Evolutionary conservation across 164 flowering plant genomes (phyloP), one percentile per base, ranked within the genome.

Genomic region (Tetrastigma voinierianum): DNA sequence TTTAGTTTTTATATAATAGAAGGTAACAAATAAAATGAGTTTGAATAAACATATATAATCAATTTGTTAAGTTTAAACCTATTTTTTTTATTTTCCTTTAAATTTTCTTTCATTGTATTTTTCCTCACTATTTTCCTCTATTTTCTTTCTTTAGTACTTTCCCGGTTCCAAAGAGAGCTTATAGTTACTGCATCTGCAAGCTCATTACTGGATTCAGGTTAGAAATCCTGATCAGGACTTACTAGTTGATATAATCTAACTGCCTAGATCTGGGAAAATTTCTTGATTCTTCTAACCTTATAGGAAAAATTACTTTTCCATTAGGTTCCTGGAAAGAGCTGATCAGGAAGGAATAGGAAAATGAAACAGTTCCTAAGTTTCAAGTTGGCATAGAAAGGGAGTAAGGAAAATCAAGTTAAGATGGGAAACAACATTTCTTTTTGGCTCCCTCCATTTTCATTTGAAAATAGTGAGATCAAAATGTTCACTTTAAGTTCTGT

Each of bases 321-420:
- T 51, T 25, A 15, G 46, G 23, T 25, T 17, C 45, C 67, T 6
- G 9, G 10, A 19, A 55, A 54, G 59, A 55, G 68, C 51, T 53
- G 25, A 13, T 15, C n/a, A 49, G n/a, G n/a, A 49, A 15, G n/a
- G n/a, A 49, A 49, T 14, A 65, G 51, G 59, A 10, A 12, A 53
- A 45, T 25, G 43, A 54, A 43, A 40, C 46, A 65, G 24, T 60
- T 71, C 68, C 62, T 49, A 2, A 1, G 52, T 49, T n/a, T 49
- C n/a, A 49, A 14, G 52, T 49, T 49, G 16, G 52, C 15, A 6
- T 14, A n/a, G n/a, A 49, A 14, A 14, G 4, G 52, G 4, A 1
- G 52, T 14, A 13, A 48, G 52, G 4, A 49, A 49, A 16, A 14
- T 49, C n/a, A 17, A 49, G 18, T 15, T 49, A 49, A 5, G 7